Base-by-base conservation (phyloP, 441 rosid genomes). In the Pelargonium citronellum region DNA sequence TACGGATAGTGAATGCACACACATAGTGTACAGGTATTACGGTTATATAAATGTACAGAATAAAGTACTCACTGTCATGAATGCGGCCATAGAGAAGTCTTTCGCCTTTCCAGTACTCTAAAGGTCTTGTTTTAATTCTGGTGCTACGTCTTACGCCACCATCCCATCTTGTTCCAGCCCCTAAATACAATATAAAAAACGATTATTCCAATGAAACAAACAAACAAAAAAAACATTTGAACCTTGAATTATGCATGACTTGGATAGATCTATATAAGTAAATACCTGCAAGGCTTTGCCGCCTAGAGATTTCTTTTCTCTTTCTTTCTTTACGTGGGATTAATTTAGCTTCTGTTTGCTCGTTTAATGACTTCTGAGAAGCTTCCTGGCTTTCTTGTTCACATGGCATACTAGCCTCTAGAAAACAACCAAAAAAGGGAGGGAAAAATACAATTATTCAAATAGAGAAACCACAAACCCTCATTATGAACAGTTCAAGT, bases 41-140 rank as follows among this genome's bases (percentile, higher is more conserved):
- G 20, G 19, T 2, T 6, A 7, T 7, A 57, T 9, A 16, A 15
- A 16, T 57, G 24, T 22, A 22, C 24, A 22, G 24, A 22, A 64
- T 62, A 72, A 74, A 67, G 58, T 68, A 74, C 96, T 90, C 79
- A 94, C 99, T 89, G 63, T 75, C 66, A 79, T 91, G 95, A 73
- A 94, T 71, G 13, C 99, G 97, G 9, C 97, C 99, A 67, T 84
- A 91, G 53, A 94, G 75, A 79, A 91, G 90, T 73, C 91, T 84
- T 78, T 95, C 99, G 24, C 97, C 99, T 79, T 78, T 95, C 99
- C 99, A 95, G 75, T 74, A 91, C 79, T 90, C 94, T 70, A 95
- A 83, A 73, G 97, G 97, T 79, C 96, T 87, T 60, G 99, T 87
- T 69, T 71, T 86, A 64, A 91, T 87, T 80, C 99, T 85, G 57